Base-by-base conservation (phyloP, 495 filamentous ascomycete genomes). In the Paragyromitra xinjiangensis region DNA sequence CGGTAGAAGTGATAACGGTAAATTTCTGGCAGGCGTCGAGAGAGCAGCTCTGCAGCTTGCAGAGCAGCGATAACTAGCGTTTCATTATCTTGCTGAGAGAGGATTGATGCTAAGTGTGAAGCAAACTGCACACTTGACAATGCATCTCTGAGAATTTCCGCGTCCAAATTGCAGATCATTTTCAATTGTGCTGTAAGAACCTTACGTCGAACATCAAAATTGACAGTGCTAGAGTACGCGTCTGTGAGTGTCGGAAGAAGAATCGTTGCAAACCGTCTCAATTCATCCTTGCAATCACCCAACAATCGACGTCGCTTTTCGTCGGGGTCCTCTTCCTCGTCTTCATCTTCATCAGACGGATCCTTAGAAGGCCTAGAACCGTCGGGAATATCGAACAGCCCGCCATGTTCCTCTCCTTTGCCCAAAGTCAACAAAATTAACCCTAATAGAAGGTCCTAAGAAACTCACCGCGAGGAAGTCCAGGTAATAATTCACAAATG, bases 1-100 rank as follows among this genome's bases (percentile, higher is more conserved):
- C 96, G 92, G 82, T 99, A 95, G 80, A 99, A 97, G 78, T 98
- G 96, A 81, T 97, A 93, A 50, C 92, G 92, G 82, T 99, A 99
- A 44, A 98, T 92, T 37, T 90, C 85, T 61, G 93, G 92, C 11
- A 98, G 84, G 16, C 96, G 91, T 75, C 91, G 90, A 79, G 98
- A 87, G 2, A 99, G 86, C 1, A 98, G 84, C 83, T 98, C 94
- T 0, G 94, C 91, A 55, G 94, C 95, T 79, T 96, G 91, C 19
- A 99, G 85, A 16, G 94, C 95, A 78, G 88, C 90, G 45, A 93
- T 92, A 14, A 98, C 94, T 8, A 99, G 85, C 7, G 91, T 91
- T 0, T 92, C 90, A 81, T 98, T 93, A 78, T 99, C 96, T 82
- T 96, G 92, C 81, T 98, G 96, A 1, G 95, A 97, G 16, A 99